A percentile compares a stretch with the other conserved stretches of the same genome.
Conservation (phyloP, 495 filamentous ascomycete genomes). For the Halenospora varia region DNA sequence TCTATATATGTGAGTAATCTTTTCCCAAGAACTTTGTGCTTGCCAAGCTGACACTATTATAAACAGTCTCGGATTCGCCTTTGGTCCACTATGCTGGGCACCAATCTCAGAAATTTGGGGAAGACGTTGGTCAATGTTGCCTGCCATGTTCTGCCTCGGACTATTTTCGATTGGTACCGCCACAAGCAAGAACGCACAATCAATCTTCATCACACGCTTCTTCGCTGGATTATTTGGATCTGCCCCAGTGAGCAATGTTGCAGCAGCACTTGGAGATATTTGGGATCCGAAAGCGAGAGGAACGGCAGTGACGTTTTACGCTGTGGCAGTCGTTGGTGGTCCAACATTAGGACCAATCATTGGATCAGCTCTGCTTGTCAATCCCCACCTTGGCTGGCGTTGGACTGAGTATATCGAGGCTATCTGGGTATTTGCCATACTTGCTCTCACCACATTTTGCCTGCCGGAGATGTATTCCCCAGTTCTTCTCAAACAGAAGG, state of each 20-base stretch:
- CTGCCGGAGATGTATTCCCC: slow-evolving; percentile 86
- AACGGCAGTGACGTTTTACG: slow-evolving; percentile 35
- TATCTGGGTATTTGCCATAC: slow-evolving; percentile 45
- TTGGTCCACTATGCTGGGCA: slow-evolving; percentile 33
- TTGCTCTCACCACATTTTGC: slow-evolving; percentile 55
- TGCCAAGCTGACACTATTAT: slow-evolving; percentile 21
- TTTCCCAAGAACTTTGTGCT: not conserved
- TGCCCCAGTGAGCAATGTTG: slow-evolving; percentile 35
- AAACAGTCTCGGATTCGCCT: slow-evolving; percentile 35
- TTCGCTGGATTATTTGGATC: slow-evolving; percentile 34
- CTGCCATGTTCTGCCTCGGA: slow-evolving; percentile 39
- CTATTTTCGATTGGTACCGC: slow-evolving; percentile 43
- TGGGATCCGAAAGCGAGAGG: slow-evolving; percentile 34
- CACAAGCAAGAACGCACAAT: slow-evolving; percentile 29
- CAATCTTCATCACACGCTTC: slow-evolving; percentile 30
- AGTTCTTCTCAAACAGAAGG: slow-evolving; percentile 71
- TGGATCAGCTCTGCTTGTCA: slow-evolving; percentile 19
- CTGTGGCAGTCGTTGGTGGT: slow-evolving; percentile 33
- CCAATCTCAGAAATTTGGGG: slow-evolving; percentile 41
- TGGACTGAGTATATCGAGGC: slow-evolving; percentile 35
- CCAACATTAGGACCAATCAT: slow-evolving; percentile 32
- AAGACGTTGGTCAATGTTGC: slow-evolving; percentile 40
- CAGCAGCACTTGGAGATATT: slow-evolving; percentile 47
- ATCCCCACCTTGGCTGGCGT: slow-evolving; percentile 29
- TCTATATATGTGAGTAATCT: slow-evolving; percentile 26